Evolutionary conservation across 495 filamentous ascomycete species (phyloP).

Genomic region (Tuber brumale): DNA sequence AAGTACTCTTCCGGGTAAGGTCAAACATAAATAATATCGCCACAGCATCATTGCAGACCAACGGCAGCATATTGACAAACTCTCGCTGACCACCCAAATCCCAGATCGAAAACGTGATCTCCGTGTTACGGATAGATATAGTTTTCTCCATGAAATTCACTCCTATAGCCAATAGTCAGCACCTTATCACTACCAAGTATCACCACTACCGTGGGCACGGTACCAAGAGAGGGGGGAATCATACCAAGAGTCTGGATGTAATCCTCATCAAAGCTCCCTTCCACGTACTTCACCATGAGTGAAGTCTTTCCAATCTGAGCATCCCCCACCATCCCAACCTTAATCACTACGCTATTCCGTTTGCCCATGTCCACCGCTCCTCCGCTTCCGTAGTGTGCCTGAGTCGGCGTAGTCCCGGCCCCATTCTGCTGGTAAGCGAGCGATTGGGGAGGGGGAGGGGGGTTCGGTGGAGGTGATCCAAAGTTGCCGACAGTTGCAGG

Average conservation of each 20-base stretch:
- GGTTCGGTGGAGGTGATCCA: constrained; percentile 19
- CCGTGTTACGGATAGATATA: constrained; percentile 98
- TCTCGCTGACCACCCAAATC: constrained; percentile 96
- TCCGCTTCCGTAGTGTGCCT: constrained; percentile 41
- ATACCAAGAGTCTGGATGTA: constrained; percentile 95
- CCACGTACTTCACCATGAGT: constrained; percentile 98
- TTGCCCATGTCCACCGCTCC: constrained; percentile 17
- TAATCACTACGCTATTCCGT: constrained; percentile 92
- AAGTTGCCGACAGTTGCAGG: constrained; percentile 20
- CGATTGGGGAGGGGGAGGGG: constrained; percentile 12
- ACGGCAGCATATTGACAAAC: constrained; percentile 97
- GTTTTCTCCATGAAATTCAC: constrained; percentile 99
- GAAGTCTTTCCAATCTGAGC: constrained; percentile 99
- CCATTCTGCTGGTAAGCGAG: constrained; percentile 25
- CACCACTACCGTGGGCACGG: constrained; percentile 1
- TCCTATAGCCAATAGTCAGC: constrained; percentile 45
- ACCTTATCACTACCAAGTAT: constrained; percentile 14
- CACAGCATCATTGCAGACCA: constrained; percentile 97
- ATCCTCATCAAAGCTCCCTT: constrained; percentile 98
- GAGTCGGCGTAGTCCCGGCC: constrained; percentile 24
- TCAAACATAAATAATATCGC: constrained; percentile 99
- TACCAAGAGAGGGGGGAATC: constrained; percentile 13
- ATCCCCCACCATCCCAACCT: constrained; percentile 98
- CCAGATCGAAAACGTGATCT: constrained; percentile 99
- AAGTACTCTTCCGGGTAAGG: constrained; percentile 90